Evolutionary conservation across 345 rosid species (phyloP).

Genomic region (Excoecaria agallocha): DNA sequence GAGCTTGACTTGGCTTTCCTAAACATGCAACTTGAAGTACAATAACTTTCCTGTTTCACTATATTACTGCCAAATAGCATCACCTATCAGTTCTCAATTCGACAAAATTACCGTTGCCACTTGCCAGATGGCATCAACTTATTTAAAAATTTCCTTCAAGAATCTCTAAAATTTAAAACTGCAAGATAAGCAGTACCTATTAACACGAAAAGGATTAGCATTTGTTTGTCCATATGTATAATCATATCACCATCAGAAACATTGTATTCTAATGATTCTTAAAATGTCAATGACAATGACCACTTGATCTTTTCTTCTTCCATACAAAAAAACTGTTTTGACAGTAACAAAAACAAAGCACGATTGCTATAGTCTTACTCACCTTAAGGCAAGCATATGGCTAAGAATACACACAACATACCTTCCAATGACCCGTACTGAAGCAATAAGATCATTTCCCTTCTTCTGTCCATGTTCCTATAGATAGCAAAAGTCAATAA

Average conservation of each 20-base stretch:
- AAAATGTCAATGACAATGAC: background rate
- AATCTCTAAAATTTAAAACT: no score
- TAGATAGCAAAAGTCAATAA: constrained; percentile 18
- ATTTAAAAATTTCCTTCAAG: no score
- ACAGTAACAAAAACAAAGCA: background rate
- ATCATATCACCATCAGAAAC: no score
- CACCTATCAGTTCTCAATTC: no score
- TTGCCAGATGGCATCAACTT: no score
- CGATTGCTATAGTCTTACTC: background rate
- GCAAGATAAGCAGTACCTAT: no score
- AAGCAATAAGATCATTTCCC: constrained; percentile 92
- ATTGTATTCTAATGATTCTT: no score
- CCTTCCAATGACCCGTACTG: constrained; percentile 86
- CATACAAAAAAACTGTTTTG: background rate
- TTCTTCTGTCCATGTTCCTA: constrained; percentile 77
- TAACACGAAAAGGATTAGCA: no score
- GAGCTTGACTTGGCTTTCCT: background rate
- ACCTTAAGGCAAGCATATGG: background rate
- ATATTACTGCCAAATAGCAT: no score
- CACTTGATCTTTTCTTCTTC: background rate
- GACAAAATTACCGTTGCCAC: no score
- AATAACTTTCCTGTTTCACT: no score
- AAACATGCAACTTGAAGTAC: background rate
- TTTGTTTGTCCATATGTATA: no score
- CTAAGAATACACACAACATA: constrained; percentile 26